Evolutionary conservation across 768 basidiomycete species (phyloP).

Genomic region (Kwoniella mangroviensis): DNA sequence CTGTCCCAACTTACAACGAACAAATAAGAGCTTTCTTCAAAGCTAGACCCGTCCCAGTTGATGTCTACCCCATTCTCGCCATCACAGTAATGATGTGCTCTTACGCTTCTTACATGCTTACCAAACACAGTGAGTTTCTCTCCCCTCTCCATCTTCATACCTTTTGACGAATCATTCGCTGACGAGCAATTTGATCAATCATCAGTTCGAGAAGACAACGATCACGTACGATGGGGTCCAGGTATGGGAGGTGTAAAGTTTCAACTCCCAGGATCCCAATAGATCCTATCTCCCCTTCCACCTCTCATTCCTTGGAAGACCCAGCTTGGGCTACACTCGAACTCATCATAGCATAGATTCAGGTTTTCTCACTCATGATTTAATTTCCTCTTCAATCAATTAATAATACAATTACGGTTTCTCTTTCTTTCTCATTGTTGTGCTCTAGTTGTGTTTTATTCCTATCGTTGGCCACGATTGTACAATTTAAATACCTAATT

Average conservation of each 20-base stretch:
- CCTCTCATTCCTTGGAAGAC: conserved; percentile 1
- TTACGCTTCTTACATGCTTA: conserved; percentile 25
- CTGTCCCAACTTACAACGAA: conserved; percentile 14
- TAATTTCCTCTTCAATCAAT: conserved; percentile 9
- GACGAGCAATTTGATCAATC: not conserved
- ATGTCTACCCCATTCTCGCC: conserved; percentile 35
- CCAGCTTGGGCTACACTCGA: not conserved
- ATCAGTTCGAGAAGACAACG: conserved; percentile 24
- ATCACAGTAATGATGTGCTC: conserved; percentile 37
- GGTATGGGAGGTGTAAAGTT: conserved; percentile 25
- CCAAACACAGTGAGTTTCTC: conserved; percentile 24
- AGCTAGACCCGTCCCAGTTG: conserved; percentile 29
- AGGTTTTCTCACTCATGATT: conserved; percentile 4
- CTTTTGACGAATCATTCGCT: not conserved
- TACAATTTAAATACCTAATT: not conserved
- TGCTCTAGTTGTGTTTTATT: not conserved
- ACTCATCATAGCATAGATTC: conserved; percentile 23
- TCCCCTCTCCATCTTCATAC: no score
- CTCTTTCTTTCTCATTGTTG: conserved; percentile 1
- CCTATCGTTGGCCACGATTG: conserved; percentile 20
- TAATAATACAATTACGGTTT: not conserved
- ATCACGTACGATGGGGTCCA: conserved; percentile 32
- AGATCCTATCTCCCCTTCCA: not conserved
- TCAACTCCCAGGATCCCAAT: conserved; percentile 22
- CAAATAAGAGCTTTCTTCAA: conserved; percentile 27